phyloP scores from a whole-genome alignment of 2,329 filamentous ascomycete species.

The Colletotrichum scovillei region DNA sequence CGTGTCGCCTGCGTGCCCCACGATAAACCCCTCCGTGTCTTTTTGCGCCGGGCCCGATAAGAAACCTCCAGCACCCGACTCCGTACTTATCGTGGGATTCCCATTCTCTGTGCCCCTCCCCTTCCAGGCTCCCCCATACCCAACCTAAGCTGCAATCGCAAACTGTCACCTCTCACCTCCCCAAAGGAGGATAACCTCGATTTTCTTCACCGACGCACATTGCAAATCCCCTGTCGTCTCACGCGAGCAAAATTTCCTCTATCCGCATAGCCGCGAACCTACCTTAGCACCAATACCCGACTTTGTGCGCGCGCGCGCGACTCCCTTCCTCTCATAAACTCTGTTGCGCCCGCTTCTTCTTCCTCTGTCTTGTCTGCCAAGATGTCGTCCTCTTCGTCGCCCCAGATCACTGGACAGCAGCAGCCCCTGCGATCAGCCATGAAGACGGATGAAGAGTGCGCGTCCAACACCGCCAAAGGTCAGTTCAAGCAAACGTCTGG shows the following conservation, averaged over 20 bases:
- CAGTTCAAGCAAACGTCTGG: slow-evolving; percentile 39
- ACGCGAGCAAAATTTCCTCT: no score
- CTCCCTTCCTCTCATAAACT: not conserved
- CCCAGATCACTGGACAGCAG: slow-evolving; percentile 21
- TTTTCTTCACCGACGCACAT: slow-evolving; percentile 21
- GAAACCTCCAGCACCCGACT: slow-evolving; percentile 3
- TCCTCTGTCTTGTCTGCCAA: slow-evolving; percentile 1
- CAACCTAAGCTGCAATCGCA: slow-evolving; percentile 14
- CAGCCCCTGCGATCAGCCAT: slow-evolving; percentile 54
- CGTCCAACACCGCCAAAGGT: slow-evolving; percentile 57
- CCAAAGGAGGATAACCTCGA: not conserved
- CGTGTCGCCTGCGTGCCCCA: slow-evolving; percentile 18
- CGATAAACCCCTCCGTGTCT: slow-evolving; percentile 24
- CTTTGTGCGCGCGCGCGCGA: not conserved
- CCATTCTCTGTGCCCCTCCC: not conserved
- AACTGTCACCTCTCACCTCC: slow-evolving; percentile 30
- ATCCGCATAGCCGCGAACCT: not conserved
- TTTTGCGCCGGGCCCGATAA: slow-evolving; percentile 11
- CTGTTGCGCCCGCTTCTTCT: not conserved
- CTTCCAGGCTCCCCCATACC: not conserved
- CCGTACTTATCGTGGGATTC: slow-evolving; percentile 9
- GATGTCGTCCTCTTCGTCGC: slow-evolving; percentile 35
- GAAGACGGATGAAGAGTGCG: slow-evolving; percentile 57
- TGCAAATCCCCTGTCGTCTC: not conserved
- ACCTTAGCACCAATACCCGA: not conserved